Base-by-base conservation (phyloP, 139 green algal genomes). In the Nannochloris sp. region DNA sequence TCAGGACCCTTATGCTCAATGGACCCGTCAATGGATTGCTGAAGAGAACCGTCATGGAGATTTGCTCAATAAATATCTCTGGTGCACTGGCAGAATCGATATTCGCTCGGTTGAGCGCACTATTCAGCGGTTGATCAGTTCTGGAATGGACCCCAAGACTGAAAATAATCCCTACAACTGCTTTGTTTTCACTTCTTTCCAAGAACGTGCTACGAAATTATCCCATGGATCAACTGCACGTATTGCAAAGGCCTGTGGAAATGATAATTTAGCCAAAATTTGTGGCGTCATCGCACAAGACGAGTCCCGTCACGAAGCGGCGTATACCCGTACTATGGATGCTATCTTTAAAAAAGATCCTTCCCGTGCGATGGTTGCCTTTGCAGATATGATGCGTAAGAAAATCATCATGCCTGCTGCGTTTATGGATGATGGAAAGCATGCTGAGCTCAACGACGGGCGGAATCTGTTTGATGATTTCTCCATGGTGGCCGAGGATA, bases 21-120 rank as follows among this genome's bases (percentile, higher is more conserved):
- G 79, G 78, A 96, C 85, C 1, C 75, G 90, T 29, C 73, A 83
- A 48, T 96, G 90, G 90, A 92, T 89, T n/a, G 91, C 92, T 1
- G 95, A 99, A 80, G 95, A 99, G 86, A 99, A 99, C 81, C 75
- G 95, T 30, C 95, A 99, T 67, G 95, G 95, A 4, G 95, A 99
- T 68, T 65, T 96, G 39, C 87, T 99, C 82, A 98, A 98, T 85
- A 95, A 92, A 74, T 98, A 97, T 77, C 88, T 72, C 68, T 83
- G 72, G 46, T 38, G 72, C 6, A 68, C 62, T 34, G 81, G 81
- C 34, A 73, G 75, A 9, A 72, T 88, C 7, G 83, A 88, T 78
- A 57, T 67, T 38, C 51, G 71, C 60, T 57, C 70, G 13, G 73
- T 97, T 32, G 89, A 98, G 82, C 74, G 87, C 25, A 98, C 92